Base-by-base conservation (phyloP, 345 rosid species). In the Populus simonii region DNA sequence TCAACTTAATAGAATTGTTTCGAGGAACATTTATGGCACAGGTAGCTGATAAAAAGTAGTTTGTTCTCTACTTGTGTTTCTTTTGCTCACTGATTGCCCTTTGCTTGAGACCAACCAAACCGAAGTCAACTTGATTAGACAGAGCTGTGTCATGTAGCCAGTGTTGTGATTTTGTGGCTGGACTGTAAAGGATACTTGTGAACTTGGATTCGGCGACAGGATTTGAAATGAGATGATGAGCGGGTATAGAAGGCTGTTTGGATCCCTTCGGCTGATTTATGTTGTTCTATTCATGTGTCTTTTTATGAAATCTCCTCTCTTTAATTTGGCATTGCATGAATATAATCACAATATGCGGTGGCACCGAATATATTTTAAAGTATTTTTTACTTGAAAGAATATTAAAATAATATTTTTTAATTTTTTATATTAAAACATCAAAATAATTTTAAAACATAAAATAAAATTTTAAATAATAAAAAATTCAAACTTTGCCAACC, bases 21-120 rank as follows among this genome's bases (percentile, higher is more conserved):
- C 73, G 49, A 27, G 53, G 23, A 63, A 75, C 83, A 74, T 77
- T 77, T 11, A 78, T 66, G 83, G 77, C 78, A 77, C 70, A 71
- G 23, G 27, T 57, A n/a, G 55, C 80, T 29, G 73, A 78, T 20
- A 27, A n/a, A 17, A 67, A 68, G 79, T 74, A 49, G 70, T 31
- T 74, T 80, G 85, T 76, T 80, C 69, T 75, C 69, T 75, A 55
- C 67, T 78, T 55, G 23, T 35, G 61, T 73, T 23, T 63, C 55
- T 47, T 76, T 66, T 72, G 29, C 17, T 8, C 25, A 11, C 53
- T 75, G 35, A 47, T 76, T 57, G 29, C 70, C 25, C 72, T 70
- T 68, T 38, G 67, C 59, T 27, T 17, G 71, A 31, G 62, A 63
- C 78, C 78, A 33, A 31, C 78, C 45, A 59, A 55, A 6, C 31